These are phyloP conservation scores for Digitaria exilis DNA, from an alignment of 202 grass and related monocot genomes.

Conservation along the genomic window DNA sequence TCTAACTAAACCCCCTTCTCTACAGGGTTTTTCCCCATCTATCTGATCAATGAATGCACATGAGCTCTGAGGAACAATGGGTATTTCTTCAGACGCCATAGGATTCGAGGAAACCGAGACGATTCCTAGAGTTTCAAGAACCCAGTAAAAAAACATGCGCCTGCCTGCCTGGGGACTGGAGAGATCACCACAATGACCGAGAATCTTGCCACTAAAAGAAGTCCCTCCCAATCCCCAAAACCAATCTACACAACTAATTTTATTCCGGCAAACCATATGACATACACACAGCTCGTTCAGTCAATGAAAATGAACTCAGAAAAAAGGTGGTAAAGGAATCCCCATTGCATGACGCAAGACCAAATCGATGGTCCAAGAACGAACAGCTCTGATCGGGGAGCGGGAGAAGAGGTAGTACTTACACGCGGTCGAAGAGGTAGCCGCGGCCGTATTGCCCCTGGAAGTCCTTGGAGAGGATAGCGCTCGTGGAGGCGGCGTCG, in stretches of 20 bases:
- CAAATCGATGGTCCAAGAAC: not conserved
- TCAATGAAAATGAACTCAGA: not conserved
- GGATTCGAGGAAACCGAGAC: too few species aligned
- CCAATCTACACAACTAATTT: not conserved
- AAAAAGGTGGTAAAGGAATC: not conserved
- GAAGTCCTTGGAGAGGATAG: slow-evolving; percentile 66
- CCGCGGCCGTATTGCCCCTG: too few species aligned
- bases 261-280: not conserved
- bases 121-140: not conserved
- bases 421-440: slow-evolving; percentile 47
- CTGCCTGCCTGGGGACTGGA: not conserved
- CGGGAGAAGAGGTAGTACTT: slow-evolving; percentile 53
- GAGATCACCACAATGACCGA: not conserved
- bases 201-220: not conserved
- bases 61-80: not conserved
- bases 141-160: not conserved
- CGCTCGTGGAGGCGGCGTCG: slow-evolving; percentile 51
- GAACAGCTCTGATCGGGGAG: not conserved
- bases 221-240: not conserved
- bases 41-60: not conserved
- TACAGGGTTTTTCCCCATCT: not conserved
- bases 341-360: not conserved
- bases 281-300: not conserved
- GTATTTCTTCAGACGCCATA: not conserved
- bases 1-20: not conserved